phyloP scores from a whole-genome alignment of 2,329 filamentous ascomycete genomes.

The Fusarium nanum region DNA sequence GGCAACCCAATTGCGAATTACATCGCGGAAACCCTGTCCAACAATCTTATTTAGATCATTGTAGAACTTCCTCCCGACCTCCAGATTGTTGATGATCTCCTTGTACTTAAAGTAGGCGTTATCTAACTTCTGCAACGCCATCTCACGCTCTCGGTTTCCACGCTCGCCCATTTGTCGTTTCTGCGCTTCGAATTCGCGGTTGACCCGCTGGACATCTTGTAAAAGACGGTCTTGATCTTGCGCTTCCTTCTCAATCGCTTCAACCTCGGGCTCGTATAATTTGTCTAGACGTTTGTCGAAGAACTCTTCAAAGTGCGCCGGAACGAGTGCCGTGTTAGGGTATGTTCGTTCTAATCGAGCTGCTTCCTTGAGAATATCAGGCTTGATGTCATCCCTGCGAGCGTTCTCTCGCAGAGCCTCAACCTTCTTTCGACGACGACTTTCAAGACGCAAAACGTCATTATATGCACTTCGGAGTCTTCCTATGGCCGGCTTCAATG shows the following conservation, averaged over 20 bases:
- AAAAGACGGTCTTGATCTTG: slow-evolving; percentile 80
- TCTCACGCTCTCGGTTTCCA: slow-evolving; percentile 79
- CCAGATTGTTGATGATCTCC: slow-evolving; percentile 91
- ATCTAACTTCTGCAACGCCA: slow-evolving; percentile 87
- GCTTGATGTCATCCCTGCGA: slow-evolving; percentile 88
- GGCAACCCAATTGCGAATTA: slow-evolving; percentile 81
- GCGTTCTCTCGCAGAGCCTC: slow-evolving; percentile 83
- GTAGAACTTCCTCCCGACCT: slow-evolving; percentile 94
- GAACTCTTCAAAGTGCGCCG: slow-evolving; percentile 90
- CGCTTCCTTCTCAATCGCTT: slow-evolving; percentile 76
- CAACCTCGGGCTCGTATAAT: slow-evolving; percentile 82
- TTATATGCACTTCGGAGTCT: slow-evolving; percentile 84
- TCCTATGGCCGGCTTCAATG: slow-evolving; percentile 82
- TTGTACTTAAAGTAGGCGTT: slow-evolving; percentile 96
- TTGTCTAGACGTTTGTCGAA: slow-evolving; percentile 83
- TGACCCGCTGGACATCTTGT: slow-evolving; percentile 77
- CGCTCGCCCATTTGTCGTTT: slow-evolving; percentile 73
- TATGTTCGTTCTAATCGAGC: slow-evolving; percentile 87
- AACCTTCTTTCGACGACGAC: slow-evolving; percentile 80
- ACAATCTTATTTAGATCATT: slow-evolving; percentile 94
- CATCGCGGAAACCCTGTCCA: slow-evolving; percentile 79
- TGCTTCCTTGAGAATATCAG: slow-evolving; percentile 84
- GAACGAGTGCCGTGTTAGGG: slow-evolving; percentile 84
- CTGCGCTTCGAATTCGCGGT: slow-evolving; percentile 80
- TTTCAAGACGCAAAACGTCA: slow-evolving; percentile 86